Conservation (phyloP, 139 green algal genomes). For the Chlorella ohadii region DNA sequence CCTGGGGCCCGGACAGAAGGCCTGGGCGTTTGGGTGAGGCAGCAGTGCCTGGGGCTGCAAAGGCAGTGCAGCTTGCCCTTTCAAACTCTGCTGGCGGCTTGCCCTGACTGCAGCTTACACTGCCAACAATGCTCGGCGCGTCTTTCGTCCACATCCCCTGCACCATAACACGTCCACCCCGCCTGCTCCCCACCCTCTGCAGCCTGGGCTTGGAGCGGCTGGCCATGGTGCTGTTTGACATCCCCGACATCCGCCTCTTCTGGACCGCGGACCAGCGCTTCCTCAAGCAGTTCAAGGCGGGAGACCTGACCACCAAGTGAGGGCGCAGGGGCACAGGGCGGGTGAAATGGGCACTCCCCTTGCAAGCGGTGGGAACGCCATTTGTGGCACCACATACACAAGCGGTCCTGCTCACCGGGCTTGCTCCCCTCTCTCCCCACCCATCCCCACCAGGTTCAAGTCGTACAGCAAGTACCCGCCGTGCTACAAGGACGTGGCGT, state of each 20-base stretch:
- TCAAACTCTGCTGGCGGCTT: background rate
- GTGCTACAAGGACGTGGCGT: slow-evolving; percentile 98
- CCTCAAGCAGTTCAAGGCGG: slow-evolving; percentile 88
- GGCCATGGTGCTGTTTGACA: slow-evolving; percentile 99
- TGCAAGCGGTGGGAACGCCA: too few relatives aligned
- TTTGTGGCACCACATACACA: too few relatives aligned
- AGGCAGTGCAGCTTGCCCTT: background rate
- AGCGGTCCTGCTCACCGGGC: too few relatives aligned
- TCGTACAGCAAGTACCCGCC: slow-evolving; percentile 95
- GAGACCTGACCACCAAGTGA: slow-evolving; percentile 53
- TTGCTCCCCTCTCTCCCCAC: background rate
- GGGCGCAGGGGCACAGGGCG: background rate
- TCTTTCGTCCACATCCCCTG: too few relatives aligned
- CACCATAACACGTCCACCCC: background rate
- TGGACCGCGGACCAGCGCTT: slow-evolving; percentile 94
- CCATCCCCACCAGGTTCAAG: slow-evolving; percentile 83
- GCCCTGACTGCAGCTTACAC: too few relatives aligned
- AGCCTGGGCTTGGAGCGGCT: slow-evolving; percentile 96
- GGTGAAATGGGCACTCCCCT: too few relatives aligned
- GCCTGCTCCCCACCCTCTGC: background rate
- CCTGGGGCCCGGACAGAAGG: slow-evolving; percentile 45
- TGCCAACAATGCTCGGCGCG: too few relatives aligned
- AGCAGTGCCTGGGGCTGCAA: too few relatives aligned
- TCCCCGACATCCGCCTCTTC: slow-evolving; percentile 98
- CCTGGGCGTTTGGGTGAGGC: slow-evolving; percentile 60